Evolutionary conservation across 352 stramenopile species (phyloP).

Genomic region (Pythium utonaiense): DNA sequence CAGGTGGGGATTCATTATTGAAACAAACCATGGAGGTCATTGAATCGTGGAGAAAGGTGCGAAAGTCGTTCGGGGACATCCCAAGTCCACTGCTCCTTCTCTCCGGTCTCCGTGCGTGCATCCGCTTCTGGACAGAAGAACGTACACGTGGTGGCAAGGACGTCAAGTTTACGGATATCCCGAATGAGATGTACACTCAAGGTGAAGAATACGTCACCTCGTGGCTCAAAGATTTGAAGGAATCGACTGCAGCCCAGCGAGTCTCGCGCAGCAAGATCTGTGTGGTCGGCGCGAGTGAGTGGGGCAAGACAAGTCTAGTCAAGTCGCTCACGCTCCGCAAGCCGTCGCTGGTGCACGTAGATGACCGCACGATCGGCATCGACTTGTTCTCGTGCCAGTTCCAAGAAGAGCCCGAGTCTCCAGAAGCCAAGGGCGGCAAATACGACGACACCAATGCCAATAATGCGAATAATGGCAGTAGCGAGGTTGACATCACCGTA

Average conservation of each 20-base stretch:
- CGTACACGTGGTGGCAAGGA: background rate
- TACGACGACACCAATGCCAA: too few species aligned
- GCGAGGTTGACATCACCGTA: too few species aligned
- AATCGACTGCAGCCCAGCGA: too few species aligned
- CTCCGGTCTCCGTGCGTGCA: background rate
- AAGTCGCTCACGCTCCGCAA: slow-evolving; percentile 17
- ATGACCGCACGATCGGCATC: slow-evolving; percentile 25
- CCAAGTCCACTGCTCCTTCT: background rate
- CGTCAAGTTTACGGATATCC: background rate
- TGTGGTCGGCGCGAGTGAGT: slow-evolving; percentile 23
- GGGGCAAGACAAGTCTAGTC: slow-evolving; percentile 29
- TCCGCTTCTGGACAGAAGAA: background rate
- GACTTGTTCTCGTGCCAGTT: slow-evolving; percentile 25
- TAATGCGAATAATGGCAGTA: too few species aligned
- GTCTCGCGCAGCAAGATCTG: too few species aligned
- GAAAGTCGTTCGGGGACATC: too few species aligned
- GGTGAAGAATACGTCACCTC: background rate
- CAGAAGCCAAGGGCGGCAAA: too few species aligned
- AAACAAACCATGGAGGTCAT: too few species aligned
- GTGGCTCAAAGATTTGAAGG: too few species aligned
- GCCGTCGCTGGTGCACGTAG: slow-evolving; percentile 9
- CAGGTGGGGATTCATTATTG: too few species aligned
- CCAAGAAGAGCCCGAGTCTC: too few species aligned
- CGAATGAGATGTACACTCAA: background rate
- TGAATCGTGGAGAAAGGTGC: too few species aligned